Conservation (phyloP, 139 green algal species). For the Tetraselmis striata region DNA sequence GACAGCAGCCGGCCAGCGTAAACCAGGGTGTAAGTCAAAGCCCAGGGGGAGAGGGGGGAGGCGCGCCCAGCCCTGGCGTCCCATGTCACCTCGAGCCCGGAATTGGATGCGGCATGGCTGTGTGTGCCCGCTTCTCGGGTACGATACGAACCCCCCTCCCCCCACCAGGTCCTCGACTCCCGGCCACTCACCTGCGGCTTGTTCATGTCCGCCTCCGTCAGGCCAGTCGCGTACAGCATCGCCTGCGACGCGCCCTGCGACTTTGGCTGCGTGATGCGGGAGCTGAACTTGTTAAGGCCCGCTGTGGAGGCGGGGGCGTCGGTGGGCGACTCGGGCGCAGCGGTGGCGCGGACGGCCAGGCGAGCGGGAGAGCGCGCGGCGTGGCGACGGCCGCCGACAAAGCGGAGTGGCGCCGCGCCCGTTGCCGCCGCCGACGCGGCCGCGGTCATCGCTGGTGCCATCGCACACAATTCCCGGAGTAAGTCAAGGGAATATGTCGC, state of each 20-base stretch:
- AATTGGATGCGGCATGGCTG: too few relatives aligned
- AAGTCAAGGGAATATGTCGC: too few relatives aligned
- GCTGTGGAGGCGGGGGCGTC: not conserved
- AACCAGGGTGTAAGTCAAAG: not conserved
- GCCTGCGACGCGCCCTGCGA: conserved; percentile 93
- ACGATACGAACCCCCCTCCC: not conserved
- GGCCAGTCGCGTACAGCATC: conserved; percentile 95
- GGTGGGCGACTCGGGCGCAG: not conserved
- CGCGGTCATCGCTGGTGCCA: too few relatives aligned
- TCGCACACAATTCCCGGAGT: too few relatives aligned
- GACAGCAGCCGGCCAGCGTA: too few relatives aligned
- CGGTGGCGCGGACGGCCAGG: not conserved
- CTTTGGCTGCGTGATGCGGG: conserved; percentile 92
- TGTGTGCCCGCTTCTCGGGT: too few relatives aligned
- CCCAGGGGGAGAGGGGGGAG: not conserved
- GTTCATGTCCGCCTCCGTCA: conserved; percentile 89
- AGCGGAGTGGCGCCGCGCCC: not conserved
- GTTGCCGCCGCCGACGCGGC: too few relatives aligned
- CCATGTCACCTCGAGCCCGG: not conserved
- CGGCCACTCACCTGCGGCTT: conserved; percentile 76
- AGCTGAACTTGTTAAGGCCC: conserved; percentile 91
- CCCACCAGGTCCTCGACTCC: not conserved
- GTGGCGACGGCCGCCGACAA: not conserved
- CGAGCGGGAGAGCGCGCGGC: too few relatives aligned
- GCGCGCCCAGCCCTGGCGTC: not conserved